phyloP scores from a whole-genome alignment of 2,329 filamentous ascomycete genomes.

The Coniochaeta sp. region DNA sequence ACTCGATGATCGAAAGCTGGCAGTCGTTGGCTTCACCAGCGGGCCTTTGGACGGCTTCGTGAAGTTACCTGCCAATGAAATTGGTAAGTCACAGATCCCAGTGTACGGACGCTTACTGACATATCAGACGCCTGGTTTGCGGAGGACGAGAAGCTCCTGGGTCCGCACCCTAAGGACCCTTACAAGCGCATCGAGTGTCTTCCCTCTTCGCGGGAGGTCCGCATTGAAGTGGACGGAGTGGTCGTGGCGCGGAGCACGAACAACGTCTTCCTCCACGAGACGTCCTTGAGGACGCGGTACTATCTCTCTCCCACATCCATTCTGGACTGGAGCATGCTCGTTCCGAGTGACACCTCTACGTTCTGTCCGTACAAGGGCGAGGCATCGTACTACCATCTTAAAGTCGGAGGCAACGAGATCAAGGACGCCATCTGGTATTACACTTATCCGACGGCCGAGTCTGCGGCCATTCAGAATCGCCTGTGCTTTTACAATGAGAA shows the following conservation, averaged over 20 bases:
- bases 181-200: slow-evolving; percentile 59
- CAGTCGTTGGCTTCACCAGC: slow-evolving; percentile 12
- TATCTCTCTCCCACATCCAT: slow-evolving; percentile 50
- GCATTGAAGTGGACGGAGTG: slow-evolving; percentile 39
- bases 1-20: slow-evolving; percentile 10
- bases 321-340: slow-evolving; percentile 31
- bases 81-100: slow-evolving; percentile 4
- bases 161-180: slow-evolving; percentile 56
- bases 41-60: slow-evolving; percentile 13
- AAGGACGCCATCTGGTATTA: slow-evolving; percentile 58
- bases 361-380: slow-evolving; percentile 62
- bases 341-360: slow-evolving; percentile 43
- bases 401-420: slow-evolving; percentile 33
- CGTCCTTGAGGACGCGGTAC: slow-evolving; percentile 49
- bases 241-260: slow-evolving; percentile 38
- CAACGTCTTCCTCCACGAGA: slow-evolving; percentile 52
- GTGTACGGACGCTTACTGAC: neutral
- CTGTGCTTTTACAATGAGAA: slow-evolving; percentile 65
- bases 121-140: slow-evolving; percentile 27
- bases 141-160: slow-evolving; percentile 27
- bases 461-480: slow-evolving; percentile 44
- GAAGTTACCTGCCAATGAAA: slow-evolving; percentile 9
- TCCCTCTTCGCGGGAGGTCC: slow-evolving; percentile 43
- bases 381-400: slow-evolving; percentile 54
- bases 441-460: slow-evolving; percentile 47